These are phyloP conservation scores for Penicillium sclerotiorum DNA, from an alignment of 2,329 filamentous ascomycete species.

Conservation along the genomic window DNA sequence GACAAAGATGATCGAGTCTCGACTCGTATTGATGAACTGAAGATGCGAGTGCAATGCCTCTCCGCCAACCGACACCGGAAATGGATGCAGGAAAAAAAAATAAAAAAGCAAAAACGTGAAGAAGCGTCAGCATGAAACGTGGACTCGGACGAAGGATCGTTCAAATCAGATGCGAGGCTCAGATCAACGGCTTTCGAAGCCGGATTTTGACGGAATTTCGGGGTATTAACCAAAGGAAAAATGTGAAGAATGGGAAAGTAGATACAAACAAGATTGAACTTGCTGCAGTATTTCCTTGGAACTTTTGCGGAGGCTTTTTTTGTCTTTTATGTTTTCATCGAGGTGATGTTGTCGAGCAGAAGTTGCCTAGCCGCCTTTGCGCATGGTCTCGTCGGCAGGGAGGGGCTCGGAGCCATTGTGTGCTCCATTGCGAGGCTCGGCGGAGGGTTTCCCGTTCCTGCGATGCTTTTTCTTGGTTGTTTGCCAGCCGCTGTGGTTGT, in stretches of 20 bases:
- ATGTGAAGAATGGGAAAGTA: neutral
- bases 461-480: constrained; percentile 49
- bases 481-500: constrained; percentile 44
- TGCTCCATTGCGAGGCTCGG: constrained; percentile 33
- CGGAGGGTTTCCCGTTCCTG: constrained; percentile 38
- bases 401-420: constrained; percentile 40
- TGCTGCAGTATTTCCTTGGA: neutral
- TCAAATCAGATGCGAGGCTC: too few relatives aligned
- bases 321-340: neutral
- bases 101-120: too few relatives aligned
- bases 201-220: neutral
- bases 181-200: neutral
- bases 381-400: constrained; percentile 46
- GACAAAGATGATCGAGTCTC: too few relatives aligned
- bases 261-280: neutral
- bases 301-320: neutral
- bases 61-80: too few relatives aligned
- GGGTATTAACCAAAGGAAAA: neutral
- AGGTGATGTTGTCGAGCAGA: neutral
- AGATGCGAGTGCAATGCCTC: too few relatives aligned
- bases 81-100: too few relatives aligned
- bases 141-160: too few relatives aligned
- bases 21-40: too few relatives aligned
- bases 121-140: too few relatives aligned
- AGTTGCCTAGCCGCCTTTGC: constrained; percentile 45